Conservation (phyloP, 1,139 yeast species). For the Hyphopichia burtonii region DNA sequence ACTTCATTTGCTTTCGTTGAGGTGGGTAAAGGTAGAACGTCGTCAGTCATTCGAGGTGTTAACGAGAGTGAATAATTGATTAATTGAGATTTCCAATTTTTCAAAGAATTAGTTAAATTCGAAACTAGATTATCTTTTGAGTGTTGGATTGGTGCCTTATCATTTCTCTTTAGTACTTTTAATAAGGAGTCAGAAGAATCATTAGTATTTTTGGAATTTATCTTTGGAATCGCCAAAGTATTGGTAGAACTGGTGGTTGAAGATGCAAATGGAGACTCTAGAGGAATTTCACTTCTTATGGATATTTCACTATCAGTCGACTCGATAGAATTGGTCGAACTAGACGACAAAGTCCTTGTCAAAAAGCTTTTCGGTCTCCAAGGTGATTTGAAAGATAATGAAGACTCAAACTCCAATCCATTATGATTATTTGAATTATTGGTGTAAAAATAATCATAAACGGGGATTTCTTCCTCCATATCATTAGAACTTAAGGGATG, state of each 20-base stretch:
- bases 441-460: background rate
- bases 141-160: no score
- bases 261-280: background rate
- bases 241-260: background rate
- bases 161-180: background rate
- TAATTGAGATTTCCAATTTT: constrained; percentile 8
- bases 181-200: constrained; percentile 1
- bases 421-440: background rate
- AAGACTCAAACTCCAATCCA: background rate
- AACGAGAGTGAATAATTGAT: constrained; percentile 8
- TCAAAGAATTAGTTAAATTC: constrained; percentile 15
- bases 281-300: background rate
- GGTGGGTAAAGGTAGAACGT: constrained; percentile 14
- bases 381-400: background rate
- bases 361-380: background rate
- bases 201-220: background rate
- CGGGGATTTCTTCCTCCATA: background rate
- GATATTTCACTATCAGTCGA: background rate
- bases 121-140: constrained; percentile 9
- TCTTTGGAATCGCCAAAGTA: background rate
- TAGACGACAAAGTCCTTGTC: background rate
- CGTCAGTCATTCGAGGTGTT: constrained; percentile 25
- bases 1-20: background rate
- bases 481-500: constrained; percentile 2
- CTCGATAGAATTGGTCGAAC: background rate